Evolutionary conservation across 2,329 filamentous ascomycete genomes (phyloP), one percentile per base, ranked within the genome.

Genomic region (Aspergillus tanneri): DNA sequence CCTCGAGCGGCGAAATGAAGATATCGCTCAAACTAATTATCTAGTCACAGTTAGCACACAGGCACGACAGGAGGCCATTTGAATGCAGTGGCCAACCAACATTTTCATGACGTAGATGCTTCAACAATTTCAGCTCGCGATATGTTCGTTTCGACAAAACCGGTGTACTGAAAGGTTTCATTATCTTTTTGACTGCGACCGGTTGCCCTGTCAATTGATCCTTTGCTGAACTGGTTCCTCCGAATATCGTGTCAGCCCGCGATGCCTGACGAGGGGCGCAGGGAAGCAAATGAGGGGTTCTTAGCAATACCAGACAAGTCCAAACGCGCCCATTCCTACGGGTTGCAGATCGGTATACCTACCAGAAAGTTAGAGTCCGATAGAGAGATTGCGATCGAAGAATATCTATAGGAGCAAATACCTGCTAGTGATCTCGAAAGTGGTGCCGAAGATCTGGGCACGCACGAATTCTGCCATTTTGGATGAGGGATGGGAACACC

Each of bases 161-260:
- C 1, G 93, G 91, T n/a, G 93, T 99, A 80, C 91, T 96, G 76
- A 99, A 99, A 8, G 93, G 93, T 79, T 97, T 99, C 92, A 99
- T 97, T 68, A 99, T 99, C 83, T 99, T 99, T 83, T 99, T 99
- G 70, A 99, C 91, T 50, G 93, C 93, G 53, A 99, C 93, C 73
- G 91, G 90, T 73, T 96, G 91, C 70, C 83, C 88, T 52, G 93
- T 97, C 73, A 99, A 90, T 77, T 97, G 91, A 72, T 99, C 93
- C 75, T 90, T 92, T 49, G 93, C 93, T 57, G 93, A 97, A 75
- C 92, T 97, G 37, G 34, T 25, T 32, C 19, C n/a, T 27, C 22
- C 23, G 30, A 19, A 14, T 47, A 23, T 18, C 23, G 34, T 49
- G 45, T 59, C 50, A 60, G 55, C 36, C 34, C 36, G 40, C 19